Conservation (phyloP, 371 early-diverging fungal genomes). For the Globomyces sp. region DNA sequence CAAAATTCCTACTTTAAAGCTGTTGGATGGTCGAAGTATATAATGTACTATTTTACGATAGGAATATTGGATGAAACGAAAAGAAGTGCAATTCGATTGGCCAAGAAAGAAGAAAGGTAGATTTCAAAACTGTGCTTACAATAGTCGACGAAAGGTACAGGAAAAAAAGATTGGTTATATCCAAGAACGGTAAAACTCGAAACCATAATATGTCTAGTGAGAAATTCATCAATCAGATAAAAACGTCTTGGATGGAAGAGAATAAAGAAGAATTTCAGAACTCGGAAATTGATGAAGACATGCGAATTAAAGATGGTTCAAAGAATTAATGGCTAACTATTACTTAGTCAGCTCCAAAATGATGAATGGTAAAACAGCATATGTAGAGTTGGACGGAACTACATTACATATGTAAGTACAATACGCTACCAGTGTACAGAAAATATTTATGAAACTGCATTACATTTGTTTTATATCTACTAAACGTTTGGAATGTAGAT, state of each 20-base stretch:
- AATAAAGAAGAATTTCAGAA: background rate
- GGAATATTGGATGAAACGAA: conserved; percentile 14
- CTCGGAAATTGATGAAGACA: too few species aligned
- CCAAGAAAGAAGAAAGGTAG: conserved; percentile 12
- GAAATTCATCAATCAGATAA: conserved; percentile 6
- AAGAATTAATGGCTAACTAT: background rate
- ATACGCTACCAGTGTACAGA: too few species aligned
- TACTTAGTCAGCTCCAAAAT: background rate
- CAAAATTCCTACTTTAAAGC: conserved; percentile 3
- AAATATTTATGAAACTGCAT: too few species aligned
- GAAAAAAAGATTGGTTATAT: conserved; percentile 10
- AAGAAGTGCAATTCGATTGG: conserved; percentile 3
- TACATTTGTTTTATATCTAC: too few species aligned
- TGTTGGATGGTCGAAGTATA: conserved; percentile 4
- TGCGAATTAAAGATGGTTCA: too few species aligned
- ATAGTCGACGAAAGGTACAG: background rate
- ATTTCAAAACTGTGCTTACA: background rate
- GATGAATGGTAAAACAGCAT: conserved; percentile 11
- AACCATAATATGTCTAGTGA: background rate
- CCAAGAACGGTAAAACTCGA: too few species aligned
- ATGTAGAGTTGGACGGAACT: conserved; percentile 17
- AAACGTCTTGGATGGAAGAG: background rate
- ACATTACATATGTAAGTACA: background rate
- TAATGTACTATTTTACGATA: background rate
- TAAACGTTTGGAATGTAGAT: too few species aligned